Conservation (phyloP, 768 basidiomycete species). For the Podaxis sp. region DNA sequence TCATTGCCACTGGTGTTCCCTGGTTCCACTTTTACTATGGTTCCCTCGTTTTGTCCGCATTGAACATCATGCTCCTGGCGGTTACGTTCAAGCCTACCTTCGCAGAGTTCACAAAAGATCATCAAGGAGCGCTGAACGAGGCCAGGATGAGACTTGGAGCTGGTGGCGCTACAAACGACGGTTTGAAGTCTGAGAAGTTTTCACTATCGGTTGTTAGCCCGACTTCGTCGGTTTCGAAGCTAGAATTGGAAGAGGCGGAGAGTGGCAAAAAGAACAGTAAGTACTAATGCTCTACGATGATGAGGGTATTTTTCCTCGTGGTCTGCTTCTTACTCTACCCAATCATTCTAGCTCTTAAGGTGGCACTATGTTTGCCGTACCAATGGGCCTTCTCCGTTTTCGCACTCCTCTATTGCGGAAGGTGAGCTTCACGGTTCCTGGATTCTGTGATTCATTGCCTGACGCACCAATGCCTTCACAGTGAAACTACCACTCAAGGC, state of each 20-base stretch:
- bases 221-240: not conserved
- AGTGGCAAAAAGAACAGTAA: conserved; percentile 17
- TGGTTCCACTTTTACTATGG: conserved; percentile 62
- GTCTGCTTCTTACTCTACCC: not conserved
- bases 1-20: conserved; percentile 48
- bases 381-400: conserved; percentile 51
- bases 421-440: conserved; percentile 32
- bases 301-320: not conserved
- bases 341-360: conserved; percentile 33
- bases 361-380: conserved; percentile 40
- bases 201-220: not conserved
- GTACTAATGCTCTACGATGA: not conserved
- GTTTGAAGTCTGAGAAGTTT: not conserved
- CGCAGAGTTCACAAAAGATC: conserved; percentile 6
- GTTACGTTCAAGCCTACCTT: conserved; percentile 46
- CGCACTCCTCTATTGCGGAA: conserved; percentile 46
- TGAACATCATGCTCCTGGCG: conserved; percentile 39
- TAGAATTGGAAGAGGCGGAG: not conserved
- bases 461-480: conserved; percentile 17
- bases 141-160: not conserved
- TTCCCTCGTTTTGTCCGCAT: conserved; percentile 47
- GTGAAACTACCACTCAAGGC: conserved; percentile 52
- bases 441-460: not conserved
- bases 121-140: not conserved
- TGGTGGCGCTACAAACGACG: not conserved